Evolutionary conservation across 108 stramenopile species (phyloP).

Genomic region (Nitzschia putrida): DNA sequence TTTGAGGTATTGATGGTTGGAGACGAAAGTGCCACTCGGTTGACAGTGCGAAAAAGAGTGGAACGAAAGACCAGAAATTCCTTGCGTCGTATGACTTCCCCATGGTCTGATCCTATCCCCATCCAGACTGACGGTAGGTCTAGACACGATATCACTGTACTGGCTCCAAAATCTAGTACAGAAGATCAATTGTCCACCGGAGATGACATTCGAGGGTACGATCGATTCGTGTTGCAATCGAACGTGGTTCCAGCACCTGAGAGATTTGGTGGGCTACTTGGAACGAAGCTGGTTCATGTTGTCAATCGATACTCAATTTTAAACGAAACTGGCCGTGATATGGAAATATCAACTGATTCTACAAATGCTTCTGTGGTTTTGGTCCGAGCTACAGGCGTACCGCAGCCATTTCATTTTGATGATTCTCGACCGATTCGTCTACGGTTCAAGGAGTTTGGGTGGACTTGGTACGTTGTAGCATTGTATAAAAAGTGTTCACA

Average conservation of each 20-base stretch:
- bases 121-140: slow-evolving; percentile 20
- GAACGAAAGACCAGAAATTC: slow-evolving; percentile 15
- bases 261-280: slow-evolving; percentile 50
- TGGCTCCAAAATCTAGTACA: slow-evolving; percentile 21
- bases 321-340: slow-evolving; percentile 59
- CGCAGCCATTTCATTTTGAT: slow-evolving; percentile 66
- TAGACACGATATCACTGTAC: slow-evolving; percentile 41
- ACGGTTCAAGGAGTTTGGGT: slow-evolving; percentile 68
- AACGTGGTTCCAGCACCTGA: slow-evolving; percentile 48
- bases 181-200: neutral
- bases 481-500: too few relatives aligned
- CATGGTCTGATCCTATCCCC: slow-evolving; percentile 62
- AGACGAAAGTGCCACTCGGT: slow-evolving; percentile 37
- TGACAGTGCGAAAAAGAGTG: slow-evolving; percentile 45
- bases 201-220: slow-evolving; percentile 27
- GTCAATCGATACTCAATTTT: slow-evolving; percentile 56
- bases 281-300: slow-evolving; percentile 56
- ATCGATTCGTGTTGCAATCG: slow-evolving; percentile 51
- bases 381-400: slow-evolving; percentile 28
- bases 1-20: slow-evolving; percentile 62
- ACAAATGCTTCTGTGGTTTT: slow-evolving; percentile 20
- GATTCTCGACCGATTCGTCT: slow-evolving; percentile 55
- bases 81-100: slow-evolving; percentile 20
- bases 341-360: slow-evolving; percentile 51
- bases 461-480: slow-evolving; percentile 38